phyloP scores from a whole-genome alignment of 495 filamentous ascomycete genomes.

The Aspergillus sparsus region DNA sequence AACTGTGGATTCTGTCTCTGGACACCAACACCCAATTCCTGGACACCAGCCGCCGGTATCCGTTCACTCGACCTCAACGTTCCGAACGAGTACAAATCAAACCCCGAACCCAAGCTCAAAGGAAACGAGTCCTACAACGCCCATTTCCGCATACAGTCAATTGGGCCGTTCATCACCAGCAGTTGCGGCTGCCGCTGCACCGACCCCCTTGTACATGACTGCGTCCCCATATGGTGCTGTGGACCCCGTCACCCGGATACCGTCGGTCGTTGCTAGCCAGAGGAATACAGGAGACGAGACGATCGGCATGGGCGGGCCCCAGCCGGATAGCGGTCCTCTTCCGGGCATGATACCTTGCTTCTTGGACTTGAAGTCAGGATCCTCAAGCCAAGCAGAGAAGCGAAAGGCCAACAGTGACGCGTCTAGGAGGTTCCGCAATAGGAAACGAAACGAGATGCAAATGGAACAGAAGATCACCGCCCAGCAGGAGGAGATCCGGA shows the following conservation, averaged over 20 bases:
- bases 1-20: slow-evolving; percentile 30
- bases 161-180: slow-evolving; percentile 51
- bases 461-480: slow-evolving; percentile 59
- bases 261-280: slow-evolving; percentile 29
- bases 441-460: slow-evolving; percentile 87
- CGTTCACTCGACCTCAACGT: slow-evolving; percentile 42
- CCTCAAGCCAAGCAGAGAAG: slow-evolving; percentile 86
- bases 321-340: slow-evolving; percentile 32
- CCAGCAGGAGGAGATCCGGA: slow-evolving; percentile 59
- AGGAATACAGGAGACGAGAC: slow-evolving; percentile 40
- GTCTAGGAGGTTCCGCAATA: slow-evolving; percentile 82
- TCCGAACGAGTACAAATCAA: slow-evolving; percentile 44
- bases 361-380: slow-evolving; percentile 73
- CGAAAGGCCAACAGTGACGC: slow-evolving; percentile 91
- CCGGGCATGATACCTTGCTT: slow-evolving; percentile 62
- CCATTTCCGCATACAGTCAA: slow-evolving; percentile 52
- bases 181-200: slow-evolving; percentile 29
- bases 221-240: slow-evolving; percentile 31
- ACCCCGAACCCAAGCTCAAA: slow-evolving; percentile 49
- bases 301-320: slow-evolving; percentile 38
- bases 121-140: slow-evolving; percentile 57
- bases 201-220: slow-evolving; percentile 18
- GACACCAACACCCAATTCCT: slow-evolving; percentile 31
- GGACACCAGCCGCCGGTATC: slow-evolving; percentile 39
- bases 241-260: slow-evolving; percentile 33